Evolutionary conservation across 768 basidiomycete genomes (phyloP).

Genomic region (Lactarius hengduanensis): DNA sequence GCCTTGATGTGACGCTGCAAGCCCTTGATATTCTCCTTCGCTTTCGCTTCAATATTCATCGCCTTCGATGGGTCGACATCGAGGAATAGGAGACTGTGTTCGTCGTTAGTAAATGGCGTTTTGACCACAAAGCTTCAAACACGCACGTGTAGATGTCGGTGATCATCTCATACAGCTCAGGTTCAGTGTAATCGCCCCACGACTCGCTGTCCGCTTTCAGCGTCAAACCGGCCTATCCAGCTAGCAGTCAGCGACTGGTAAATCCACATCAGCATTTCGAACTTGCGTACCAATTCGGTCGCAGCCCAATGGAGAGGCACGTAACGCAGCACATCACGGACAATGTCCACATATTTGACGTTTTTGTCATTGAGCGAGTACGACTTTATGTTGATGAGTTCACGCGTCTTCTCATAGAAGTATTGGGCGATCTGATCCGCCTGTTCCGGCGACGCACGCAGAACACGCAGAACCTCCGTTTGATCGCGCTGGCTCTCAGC

Average conservation of each 20-base stretch:
- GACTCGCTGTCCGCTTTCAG: conserved; percentile 56
- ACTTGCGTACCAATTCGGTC: conserved; percentile 56
- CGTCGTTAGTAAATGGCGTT: background rate
- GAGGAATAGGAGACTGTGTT: conserved; percentile 68
- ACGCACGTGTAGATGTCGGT: conserved; percentile 70
- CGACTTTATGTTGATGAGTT: conserved; percentile 53
- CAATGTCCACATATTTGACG: conserved; percentile 58
- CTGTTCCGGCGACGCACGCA: conserved; percentile 49
- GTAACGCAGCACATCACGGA: conserved; percentile 61
- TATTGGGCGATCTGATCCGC: conserved; percentile 53
- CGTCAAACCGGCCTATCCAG: conserved; percentile 62
- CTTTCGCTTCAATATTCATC: conserved; percentile 53
- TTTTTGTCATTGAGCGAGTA: conserved; percentile 57
- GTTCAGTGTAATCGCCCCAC: conserved; percentile 60
- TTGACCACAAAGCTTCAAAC: background rate
- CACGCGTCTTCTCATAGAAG: conserved; percentile 64
- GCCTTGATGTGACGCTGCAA: conserved; percentile 57
- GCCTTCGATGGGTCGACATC: conserved; percentile 60
- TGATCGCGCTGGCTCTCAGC: conserved; percentile 44
- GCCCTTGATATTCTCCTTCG: conserved; percentile 50
- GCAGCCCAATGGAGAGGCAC: conserved; percentile 72
- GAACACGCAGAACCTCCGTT: conserved; percentile 45
- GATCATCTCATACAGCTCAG: conserved; percentile 61
- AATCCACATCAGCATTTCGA: background rate
- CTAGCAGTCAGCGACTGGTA: background rate